Evolutionary conservation across 2,329 filamentous ascomycete genomes (phyloP), one percentile per base, ranked within the genome.

Genomic region (Pseudonectria buxi): DNA sequence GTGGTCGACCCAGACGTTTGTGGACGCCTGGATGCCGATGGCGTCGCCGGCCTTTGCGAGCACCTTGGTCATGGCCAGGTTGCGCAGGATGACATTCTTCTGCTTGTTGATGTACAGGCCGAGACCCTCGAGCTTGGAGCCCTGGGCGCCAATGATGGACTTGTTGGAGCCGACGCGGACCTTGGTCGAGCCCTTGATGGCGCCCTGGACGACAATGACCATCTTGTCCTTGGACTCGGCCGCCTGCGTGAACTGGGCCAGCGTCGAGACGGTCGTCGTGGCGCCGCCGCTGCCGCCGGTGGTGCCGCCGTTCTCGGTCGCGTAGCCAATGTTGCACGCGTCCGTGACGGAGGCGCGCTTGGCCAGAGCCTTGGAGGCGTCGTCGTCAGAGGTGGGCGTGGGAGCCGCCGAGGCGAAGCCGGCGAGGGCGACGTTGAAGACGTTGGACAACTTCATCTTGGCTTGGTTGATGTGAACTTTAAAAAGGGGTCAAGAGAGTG

Each of bases 1-100:
- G 63, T 83, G 80, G 61, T 84, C 80, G 32, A 84, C 62, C 80
- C 79, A 84, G 50, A 78, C 65, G 45, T 80, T 78, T 38, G 56
- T 72, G 32, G 71, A 68, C 10, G 53, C 55, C 56, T 80, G 71
- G 40, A 81, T 72, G 43, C 68, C 71, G 45, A 82, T 71, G 39
- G 72, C 74, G 47, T 81, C 78, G 14, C 76, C 76, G 42, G 72
- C 67, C 16, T 58, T 55, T 9, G 76, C 76, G 14, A 35, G 33
- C 24, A 78, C 74, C 51, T 76, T 72, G 41, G 68, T 59, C 47
- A 80, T 76, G 41, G 68, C 69, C 41, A 82, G 53, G 65, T 82
- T 82, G 25, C 76, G 70, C 44, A 82, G 56, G 44, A 81, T 80
- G 39, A 81, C 73, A 53, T 81, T 81, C 37, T 57, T 62, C 26